These are phyloP conservation scores for Conticribra weissflogii DNA, from an alignment of 108 stramenopile genomes.

Conservation along the genomic window DNA sequence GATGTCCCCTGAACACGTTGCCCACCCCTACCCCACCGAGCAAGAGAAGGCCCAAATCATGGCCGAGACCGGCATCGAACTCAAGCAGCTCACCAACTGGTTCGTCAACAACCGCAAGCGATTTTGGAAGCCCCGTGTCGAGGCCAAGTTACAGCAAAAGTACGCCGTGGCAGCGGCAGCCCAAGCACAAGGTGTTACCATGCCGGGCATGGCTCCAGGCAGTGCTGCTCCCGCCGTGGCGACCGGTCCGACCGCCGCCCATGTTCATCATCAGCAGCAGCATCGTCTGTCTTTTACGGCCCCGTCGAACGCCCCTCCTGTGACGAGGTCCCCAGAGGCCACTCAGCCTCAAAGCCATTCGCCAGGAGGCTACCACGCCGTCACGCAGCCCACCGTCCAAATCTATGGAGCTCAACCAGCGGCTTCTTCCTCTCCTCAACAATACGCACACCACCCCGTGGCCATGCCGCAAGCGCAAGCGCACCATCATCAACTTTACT, in stretches of 20 bases:
- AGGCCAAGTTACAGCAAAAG: slow-evolving; percentile 67
- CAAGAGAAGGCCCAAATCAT: slow-evolving; percentile 90
- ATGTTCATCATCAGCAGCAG: too few relatives aligned
- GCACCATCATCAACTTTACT: not conserved
- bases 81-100: slow-evolving; percentile 94
- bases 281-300: too few relatives aligned
- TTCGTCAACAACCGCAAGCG: slow-evolving; percentile 94
- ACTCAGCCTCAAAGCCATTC: too few relatives aligned
- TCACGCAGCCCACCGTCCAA: not conserved
- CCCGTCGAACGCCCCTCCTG: too few relatives aligned
- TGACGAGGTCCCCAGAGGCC: too few relatives aligned
- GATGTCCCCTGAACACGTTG: slow-evolving; percentile 89
- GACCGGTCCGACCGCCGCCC: too few relatives aligned
- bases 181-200: not conserved
- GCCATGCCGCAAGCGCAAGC: not conserved
- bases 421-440: slow-evolving; percentile 1
- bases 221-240: not conserved
- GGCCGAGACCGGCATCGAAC: slow-evolving; percentile 86
- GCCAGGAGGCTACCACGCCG: not conserved
- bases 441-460: not conserved
- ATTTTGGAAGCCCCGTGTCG: slow-evolving; percentile 88
- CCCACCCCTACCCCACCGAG: slow-evolving; percentile 94
- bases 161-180: slow-evolving; percentile 14
- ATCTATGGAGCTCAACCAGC: not conserved
- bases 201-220: not conserved